Evolutionary conservation across 306 rosid species (phyloP), one percentile per base, ranked within the genome.

Genomic region (Carpinus fangiana): DNA sequence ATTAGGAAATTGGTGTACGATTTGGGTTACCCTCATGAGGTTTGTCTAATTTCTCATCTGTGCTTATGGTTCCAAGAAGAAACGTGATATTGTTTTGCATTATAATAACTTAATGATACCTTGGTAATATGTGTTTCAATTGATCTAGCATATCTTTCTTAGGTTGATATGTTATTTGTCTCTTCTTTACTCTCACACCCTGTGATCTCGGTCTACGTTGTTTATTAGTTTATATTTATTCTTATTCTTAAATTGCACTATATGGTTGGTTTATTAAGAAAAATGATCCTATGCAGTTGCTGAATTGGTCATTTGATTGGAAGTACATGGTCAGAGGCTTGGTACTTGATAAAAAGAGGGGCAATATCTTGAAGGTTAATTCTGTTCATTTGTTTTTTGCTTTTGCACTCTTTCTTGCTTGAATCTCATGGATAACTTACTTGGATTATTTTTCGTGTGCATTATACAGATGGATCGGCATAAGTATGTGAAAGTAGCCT

Each of bases 291-390:
- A 20, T 86, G 85, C 89, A 95, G 99, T 82, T 95, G 82, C 92
- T 95, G 51, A 79, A 61, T 75, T 95, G 98, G 99, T 79, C 91
- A 51, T 95, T 95, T 84, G 89, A 95, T 82, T 88, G 90, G 98
- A 87, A 88, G 80, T 93, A 95, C 91, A 95, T 95, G 99, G 99
- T 95, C 84, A 85, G 99, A 83, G 99, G 99, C 72, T 90, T 95
- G 93, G 99, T 95, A 69, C 96, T 95, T 8, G 99, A 95, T 87
- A 95, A 95, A 83, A 95, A 85, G 84, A 86, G 98, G 84, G 99
- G 99, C 83, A 95, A 95, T 84, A 95, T 95, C 79, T 88, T 95
- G 90, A 95, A 95, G 99, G 99, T 95, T 62, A 43, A 80, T 54
- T 67, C 81, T 52, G 38, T 20, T 66, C 18, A 31, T 38, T 86